These are phyloP conservation scores for Cryptosporidium felis DNA, from an alignment of 169 alveolate species.

Conservation along the genomic window DNA sequence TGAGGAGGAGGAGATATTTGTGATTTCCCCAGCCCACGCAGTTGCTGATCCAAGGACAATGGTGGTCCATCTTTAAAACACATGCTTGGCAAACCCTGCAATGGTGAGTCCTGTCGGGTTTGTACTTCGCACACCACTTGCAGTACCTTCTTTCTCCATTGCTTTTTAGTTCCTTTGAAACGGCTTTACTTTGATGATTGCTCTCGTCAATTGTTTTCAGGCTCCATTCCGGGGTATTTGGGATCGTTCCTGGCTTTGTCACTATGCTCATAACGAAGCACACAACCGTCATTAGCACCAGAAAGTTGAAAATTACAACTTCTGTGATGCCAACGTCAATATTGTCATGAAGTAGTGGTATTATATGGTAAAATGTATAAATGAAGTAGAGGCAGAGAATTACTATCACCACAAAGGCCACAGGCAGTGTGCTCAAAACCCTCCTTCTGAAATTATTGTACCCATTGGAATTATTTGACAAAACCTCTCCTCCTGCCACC, in stretches of 20 bases:
- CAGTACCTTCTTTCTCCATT: slow-evolving; percentile 74
- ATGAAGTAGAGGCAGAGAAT: slow-evolving; percentile 21
- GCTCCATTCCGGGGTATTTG: slow-evolving; percentile 85
- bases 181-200: no score
- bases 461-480: neutral
- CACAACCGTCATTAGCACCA: slow-evolving; percentile 75
- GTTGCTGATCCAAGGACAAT: slow-evolving; percentile 90
- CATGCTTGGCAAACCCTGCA: slow-evolving; percentile 84
- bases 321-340: slow-evolving; percentile 64
- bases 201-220: slow-evolving; percentile 1
- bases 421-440: slow-evolving; percentile 22
- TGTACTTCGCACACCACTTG: slow-evolving; percentile 81
- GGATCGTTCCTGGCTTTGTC: slow-evolving; percentile 85
- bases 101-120: slow-evolving; percentile 84
- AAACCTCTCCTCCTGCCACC: neutral
- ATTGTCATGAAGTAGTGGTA: slow-evolving; percentile 23
- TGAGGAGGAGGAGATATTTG: slow-evolving; percentile 83
- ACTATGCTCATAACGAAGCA: slow-evolving; percentile 82
- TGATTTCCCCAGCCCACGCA: slow-evolving; percentile 89
- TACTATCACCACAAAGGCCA: slow-evolving; percentile 18
- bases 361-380: slow-evolving; percentile 48
- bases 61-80: slow-evolving; percentile 90
- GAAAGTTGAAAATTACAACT: slow-evolving; percentile 63
- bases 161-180: slow-evolving; percentile 43
- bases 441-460: slow-evolving; percentile 17